phyloP scores from a whole-genome alignment of 306 rosid species.

The Hippophae rhamnoides region DNA sequence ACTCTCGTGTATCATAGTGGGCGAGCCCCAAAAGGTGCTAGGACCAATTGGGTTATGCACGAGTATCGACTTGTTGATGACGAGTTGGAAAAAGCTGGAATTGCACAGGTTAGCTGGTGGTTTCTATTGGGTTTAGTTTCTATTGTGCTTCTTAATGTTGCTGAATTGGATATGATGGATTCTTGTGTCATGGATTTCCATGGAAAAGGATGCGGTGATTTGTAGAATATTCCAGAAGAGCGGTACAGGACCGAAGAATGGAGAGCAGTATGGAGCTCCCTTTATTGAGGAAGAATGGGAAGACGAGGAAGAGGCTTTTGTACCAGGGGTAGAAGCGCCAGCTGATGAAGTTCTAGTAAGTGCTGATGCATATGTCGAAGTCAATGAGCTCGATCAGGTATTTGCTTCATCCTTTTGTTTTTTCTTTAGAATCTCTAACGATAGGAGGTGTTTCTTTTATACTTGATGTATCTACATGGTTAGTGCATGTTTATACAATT shows the following conservation, averaged over 20 bases:
- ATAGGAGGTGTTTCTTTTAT: background rate
- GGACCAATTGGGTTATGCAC: slow-evolving; percentile 97
- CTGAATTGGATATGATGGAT: slow-evolving; percentile 18
- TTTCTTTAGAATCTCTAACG: background rate
- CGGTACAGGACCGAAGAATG: slow-evolving; percentile 86
- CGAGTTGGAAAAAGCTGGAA: slow-evolving; percentile 43
- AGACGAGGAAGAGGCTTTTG: slow-evolving; percentile 27
- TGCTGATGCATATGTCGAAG: slow-evolving; percentile 24
- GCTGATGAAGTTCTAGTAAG: slow-evolving; percentile 7
- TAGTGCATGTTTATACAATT: no score
- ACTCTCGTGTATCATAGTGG: slow-evolving; percentile 82
- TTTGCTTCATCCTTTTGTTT: slow-evolving; percentile 5
- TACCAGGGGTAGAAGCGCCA: slow-evolving; percentile 21
- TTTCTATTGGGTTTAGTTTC: background rate
- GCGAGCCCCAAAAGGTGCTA: slow-evolving; percentile 62
- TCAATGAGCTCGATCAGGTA: slow-evolving; percentile 52
- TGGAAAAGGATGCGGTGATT: slow-evolving; percentile 72
- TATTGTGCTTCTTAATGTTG: background rate
- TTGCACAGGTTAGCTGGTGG: slow-evolving; percentile 31
- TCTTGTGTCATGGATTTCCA: slow-evolving; percentile 15
- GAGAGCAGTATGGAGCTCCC: slow-evolving; percentile 94
- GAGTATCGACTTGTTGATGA: slow-evolving; percentile 63
- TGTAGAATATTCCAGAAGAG: slow-evolving; percentile 96
- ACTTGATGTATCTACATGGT: no score
- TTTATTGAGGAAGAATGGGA: slow-evolving; percentile 87